These are phyloP conservation scores for Nemania bipapillata DNA, from an alignment of 2,329 filamentous ascomycete species.

Conservation along the genomic window DNA sequence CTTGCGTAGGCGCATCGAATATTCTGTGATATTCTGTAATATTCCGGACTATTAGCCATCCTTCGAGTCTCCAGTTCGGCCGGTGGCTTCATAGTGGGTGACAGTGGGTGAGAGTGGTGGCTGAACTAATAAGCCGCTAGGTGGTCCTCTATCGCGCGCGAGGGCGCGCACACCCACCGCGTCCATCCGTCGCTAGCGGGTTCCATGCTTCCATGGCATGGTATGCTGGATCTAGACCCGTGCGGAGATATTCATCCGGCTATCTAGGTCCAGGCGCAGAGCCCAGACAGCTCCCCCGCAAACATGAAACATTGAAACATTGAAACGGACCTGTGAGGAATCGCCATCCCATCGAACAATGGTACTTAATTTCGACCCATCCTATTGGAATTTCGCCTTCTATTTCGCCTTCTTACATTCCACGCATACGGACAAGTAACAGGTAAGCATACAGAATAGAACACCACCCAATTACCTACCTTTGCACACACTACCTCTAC, in stretches of 20 bases:
- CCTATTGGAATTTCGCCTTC: slow-evolving; percentile 1
- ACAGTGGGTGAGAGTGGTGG: slow-evolving; percentile 12
- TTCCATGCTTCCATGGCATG: slow-evolving; percentile 3
- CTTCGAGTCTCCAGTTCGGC: neutral
- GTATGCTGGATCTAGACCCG: slow-evolving; percentile 1
- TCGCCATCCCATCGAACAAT: slow-evolving; percentile 8
- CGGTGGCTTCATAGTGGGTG: neutral
- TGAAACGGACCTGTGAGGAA: slow-evolving; percentile 30
- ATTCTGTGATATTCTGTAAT: neutral
- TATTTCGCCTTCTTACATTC: neutral
- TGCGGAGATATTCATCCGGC: slow-evolving; percentile 33
- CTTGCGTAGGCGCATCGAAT: neutral
- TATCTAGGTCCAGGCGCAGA: neutral
- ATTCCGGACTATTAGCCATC: neutral
- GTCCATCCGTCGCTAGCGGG: slow-evolving; percentile 15
- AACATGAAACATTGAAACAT: slow-evolving; percentile 35
- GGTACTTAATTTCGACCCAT: slow-evolving; percentile 14
- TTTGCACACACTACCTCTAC: no score
- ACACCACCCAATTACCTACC: no score
- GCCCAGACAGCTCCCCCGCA: slow-evolving; percentile 17
- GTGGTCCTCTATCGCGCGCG: no score
- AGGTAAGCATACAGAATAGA: no score
- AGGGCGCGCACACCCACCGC: no score
- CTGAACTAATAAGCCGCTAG: slow-evolving; percentile 13
- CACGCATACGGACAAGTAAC: no score